These are phyloP conservation scores for Yamadazyma conglobata DNA, from an alignment of 1,139 yeast genomes.

Conservation along the genomic window DNA sequence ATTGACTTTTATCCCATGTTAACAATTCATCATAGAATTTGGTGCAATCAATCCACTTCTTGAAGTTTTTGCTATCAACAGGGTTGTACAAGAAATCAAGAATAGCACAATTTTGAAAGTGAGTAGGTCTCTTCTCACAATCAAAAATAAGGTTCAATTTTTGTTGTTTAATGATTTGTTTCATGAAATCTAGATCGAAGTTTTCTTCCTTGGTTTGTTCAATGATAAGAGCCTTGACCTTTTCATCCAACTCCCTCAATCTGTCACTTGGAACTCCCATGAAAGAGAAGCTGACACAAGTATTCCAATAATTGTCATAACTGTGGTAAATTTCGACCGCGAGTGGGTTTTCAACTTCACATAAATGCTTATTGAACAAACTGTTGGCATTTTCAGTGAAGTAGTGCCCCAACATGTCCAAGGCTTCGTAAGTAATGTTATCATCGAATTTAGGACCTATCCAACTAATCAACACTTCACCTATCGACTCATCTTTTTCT, in stretches of 20 bases:
- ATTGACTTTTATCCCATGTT: constrained; percentile 62
- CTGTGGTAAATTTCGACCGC: constrained; percentile 70
- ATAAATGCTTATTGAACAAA: constrained; percentile 60
- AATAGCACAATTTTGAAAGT: constrained; percentile 65
- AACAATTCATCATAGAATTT: constrained; percentile 57
- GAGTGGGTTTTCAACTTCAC: constrained; percentile 78
- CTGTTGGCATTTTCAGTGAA: constrained; percentile 75
- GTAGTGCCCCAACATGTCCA: constrained; percentile 71
- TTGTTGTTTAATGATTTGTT: constrained; percentile 63
- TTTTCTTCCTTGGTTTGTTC: constrained; percentile 45
- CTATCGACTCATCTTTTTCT: constrained; percentile 82
- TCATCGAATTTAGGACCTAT: constrained; percentile 70
- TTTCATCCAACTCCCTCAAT: constrained; percentile 49
- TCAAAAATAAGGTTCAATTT: constrained; percentile 59
- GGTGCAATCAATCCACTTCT: constrained; percentile 51
- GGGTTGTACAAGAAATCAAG: constrained; percentile 79
- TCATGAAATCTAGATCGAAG: constrained; percentile 64
- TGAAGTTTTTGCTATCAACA: constrained; percentile 54
- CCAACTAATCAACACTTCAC: constrained; percentile 76
- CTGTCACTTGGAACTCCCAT: constrained; percentile 76
- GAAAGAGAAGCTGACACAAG: constrained; percentile 56
- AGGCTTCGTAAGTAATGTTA: constrained; percentile 55
- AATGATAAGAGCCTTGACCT: constrained; percentile 48
- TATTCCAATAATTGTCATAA: constrained; percentile 66
- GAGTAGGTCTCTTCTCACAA: constrained; percentile 64